Evolutionary conservation across 2,329 filamentous ascomycete species (phyloP).

Genomic region (Phialophora tarda): DNA sequence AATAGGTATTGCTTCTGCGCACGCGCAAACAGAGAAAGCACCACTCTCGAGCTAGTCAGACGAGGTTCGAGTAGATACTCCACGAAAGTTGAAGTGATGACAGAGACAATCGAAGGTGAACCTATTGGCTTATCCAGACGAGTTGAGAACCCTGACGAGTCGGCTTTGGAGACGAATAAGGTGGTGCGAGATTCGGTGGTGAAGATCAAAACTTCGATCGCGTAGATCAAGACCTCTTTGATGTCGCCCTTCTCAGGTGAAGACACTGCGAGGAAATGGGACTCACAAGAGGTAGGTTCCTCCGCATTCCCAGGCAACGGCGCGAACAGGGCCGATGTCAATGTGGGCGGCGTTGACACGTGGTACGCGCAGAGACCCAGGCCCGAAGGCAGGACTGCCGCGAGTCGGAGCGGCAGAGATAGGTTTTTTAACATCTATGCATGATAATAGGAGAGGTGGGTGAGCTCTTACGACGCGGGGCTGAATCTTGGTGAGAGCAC

Average conservation of each 20-base stretch:
- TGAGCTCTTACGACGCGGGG: not conserved
- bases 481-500: not conserved
- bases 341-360: constrained; percentile 80
- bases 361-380: constrained; percentile 76
- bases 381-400: constrained; percentile 58
- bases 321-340: constrained; percentile 76
- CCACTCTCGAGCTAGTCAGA: constrained; percentile 62
- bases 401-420: constrained; percentile 51
- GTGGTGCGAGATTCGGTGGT: constrained; percentile 79
- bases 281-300: constrained; percentile 83
- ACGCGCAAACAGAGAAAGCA: constrained; percentile 89
- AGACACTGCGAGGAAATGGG: constrained; percentile 73
- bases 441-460: not conserved
- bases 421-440: constrained; percentile 20
- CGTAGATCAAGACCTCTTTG: constrained; percentile 70
- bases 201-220: constrained; percentile 86
- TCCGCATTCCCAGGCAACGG: constrained; percentile 73
- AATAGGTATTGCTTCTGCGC: constrained; percentile 95
- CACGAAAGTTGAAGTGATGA: constrained; percentile 76
- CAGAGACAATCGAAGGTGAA: constrained; percentile 69
- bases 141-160: constrained; percentile 87
- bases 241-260: constrained; percentile 38
- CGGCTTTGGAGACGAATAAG: constrained; percentile 94
- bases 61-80: constrained; percentile 68
- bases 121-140: constrained; percentile 67